phyloP scores from a whole-genome alignment of 768 basidiomycete species.

The Chalciporus pseudorubinellus region DNA sequence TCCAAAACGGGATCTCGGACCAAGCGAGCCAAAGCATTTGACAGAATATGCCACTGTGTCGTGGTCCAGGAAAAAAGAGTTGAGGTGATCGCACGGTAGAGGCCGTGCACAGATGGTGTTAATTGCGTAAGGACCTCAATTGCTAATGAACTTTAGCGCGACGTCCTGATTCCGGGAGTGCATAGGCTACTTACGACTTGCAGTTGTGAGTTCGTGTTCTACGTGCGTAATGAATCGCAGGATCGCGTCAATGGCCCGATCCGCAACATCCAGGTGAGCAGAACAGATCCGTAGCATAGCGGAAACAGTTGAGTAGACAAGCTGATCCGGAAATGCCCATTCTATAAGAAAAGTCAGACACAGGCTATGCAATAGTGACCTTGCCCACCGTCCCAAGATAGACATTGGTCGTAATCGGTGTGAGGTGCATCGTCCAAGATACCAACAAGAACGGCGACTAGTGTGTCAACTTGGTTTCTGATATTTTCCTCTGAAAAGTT shows the following conservation, averaged over 20 bases:
- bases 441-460: constrained; percentile 61
- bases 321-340: constrained; percentile 84
- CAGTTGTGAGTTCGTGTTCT: constrained; percentile 52
- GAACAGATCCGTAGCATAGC: constrained; percentile 69
- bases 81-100: constrained; percentile 83
- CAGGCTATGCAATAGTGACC: not conserved
- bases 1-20: constrained; percentile 68
- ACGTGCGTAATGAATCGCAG: constrained; percentile 56
- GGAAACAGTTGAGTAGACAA: constrained; percentile 75
- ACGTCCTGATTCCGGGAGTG: not conserved
- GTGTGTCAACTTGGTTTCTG: constrained; percentile 45
- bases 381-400: constrained; percentile 75
- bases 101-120: constrained; percentile 80
- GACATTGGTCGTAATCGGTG: constrained; percentile 72
- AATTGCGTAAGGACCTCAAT: constrained; percentile 70
- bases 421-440: constrained; percentile 70
- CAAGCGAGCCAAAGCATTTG: constrained; percentile 53
- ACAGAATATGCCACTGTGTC: constrained; percentile 59
- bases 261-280: constrained; percentile 47
- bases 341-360: constrained; percentile 43
- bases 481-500: constrained; percentile 59
- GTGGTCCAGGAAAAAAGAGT: constrained; percentile 73
- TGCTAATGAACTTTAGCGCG: constrained; percentile 39
- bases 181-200: constrained; percentile 45
- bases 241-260: constrained; percentile 56